These are phyloP conservation scores for Colletotrichum ledebouriae DNA, from an alignment of 2,329 filamentous ascomycete species.

Conservation along the genomic window DNA sequence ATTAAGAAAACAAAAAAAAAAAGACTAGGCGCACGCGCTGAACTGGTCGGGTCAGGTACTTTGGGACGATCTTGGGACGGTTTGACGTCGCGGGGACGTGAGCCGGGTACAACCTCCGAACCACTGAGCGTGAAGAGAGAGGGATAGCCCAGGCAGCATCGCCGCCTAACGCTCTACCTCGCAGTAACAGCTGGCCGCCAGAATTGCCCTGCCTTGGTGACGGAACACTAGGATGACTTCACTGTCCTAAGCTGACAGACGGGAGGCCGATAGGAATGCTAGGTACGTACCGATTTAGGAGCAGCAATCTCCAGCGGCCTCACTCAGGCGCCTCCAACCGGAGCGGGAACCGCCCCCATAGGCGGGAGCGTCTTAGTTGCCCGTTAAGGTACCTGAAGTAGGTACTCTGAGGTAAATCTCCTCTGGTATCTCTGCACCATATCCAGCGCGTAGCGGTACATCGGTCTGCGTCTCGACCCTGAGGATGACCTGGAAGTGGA, in stretches of 20 bases:
- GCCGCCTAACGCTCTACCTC: slow-evolving; percentile 28
- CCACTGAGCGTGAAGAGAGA: slow-evolving; percentile 2
- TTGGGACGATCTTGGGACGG: no score
- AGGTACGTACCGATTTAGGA: slow-evolving; percentile 12
- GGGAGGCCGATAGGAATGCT: neutral
- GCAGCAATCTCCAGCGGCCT: slow-evolving; percentile 1
- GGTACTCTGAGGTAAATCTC: neutral
- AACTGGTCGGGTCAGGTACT: neutral
- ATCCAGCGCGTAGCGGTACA: slow-evolving; percentile 2
- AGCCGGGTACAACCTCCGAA: slow-evolving; percentile 11
- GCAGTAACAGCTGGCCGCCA: slow-evolving; percentile 17
- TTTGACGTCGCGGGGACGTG: slow-evolving; percentile 23
- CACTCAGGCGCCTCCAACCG: slow-evolving; percentile 21
- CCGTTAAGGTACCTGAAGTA: neutral
- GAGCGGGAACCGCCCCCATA: slow-evolving; percentile 9
- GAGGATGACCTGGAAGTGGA: neutral
- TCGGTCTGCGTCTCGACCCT: neutral
- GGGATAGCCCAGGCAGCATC: slow-evolving; percentile 41
- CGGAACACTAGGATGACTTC: slow-evolving; percentile 25
- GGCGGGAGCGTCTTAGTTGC: slow-evolving; percentile 21
- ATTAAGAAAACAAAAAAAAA: slow-evolving; percentile 10
- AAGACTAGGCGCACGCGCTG: slow-evolving; percentile 15
- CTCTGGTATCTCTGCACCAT: slow-evolving; percentile 10
- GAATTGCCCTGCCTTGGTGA: slow-evolving; percentile 11
- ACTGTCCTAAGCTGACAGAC: neutral